Evolutionary conservation across 768 basidiomycete species (phyloP), one percentile per base, ranked within the genome.

Genomic region (Psilocybe tampanensis): DNA sequence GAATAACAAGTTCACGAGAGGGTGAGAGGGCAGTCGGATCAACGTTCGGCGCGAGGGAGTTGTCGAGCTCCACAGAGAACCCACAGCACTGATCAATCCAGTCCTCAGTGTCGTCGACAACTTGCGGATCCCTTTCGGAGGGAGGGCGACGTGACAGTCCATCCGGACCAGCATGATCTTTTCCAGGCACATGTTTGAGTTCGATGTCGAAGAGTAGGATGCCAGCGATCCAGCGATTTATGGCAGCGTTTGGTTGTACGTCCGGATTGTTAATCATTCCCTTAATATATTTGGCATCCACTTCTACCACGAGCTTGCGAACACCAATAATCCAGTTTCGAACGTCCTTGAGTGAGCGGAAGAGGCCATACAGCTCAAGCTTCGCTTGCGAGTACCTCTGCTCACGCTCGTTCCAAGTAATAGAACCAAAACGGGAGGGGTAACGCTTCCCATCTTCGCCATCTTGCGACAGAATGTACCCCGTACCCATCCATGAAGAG

Each of bases 151-250:
- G 1, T 5, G 43, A 44, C 5, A 44, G 18, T 17, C 43, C 43
- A 19, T 44, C 43, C 3, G 19, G 18, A 6, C 18, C 43, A 11
- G 54, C 44, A 2, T 74, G 59, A 1, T 43, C 50, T 24, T 57
- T 45, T 0, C 60, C 68, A 0, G 74, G 71, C 0, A 80, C 66
- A 50, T 80, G 79, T 0, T 65, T 52, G 0, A 79, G 59, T 1
- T 58, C 59, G 56, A 76, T 74, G 19, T 68, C 47, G 51, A 75
- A 79, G 0, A 75, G 50, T 0, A 72, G 61, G 15, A 80, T 77
- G 1, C 59, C 69, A 0, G 69, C 68, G 44, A 80, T 75, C 79
- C 79, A 80, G 8, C 72, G 44, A 43, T 79, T 80, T 1, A 76
- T 67, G 0, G 69, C 58, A 3, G 72, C 66, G 29, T 68, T 74